phyloP scores from a whole-genome alignment of 805 yeast species.

The Schizosaccharomyces osmophilus region DNA sequence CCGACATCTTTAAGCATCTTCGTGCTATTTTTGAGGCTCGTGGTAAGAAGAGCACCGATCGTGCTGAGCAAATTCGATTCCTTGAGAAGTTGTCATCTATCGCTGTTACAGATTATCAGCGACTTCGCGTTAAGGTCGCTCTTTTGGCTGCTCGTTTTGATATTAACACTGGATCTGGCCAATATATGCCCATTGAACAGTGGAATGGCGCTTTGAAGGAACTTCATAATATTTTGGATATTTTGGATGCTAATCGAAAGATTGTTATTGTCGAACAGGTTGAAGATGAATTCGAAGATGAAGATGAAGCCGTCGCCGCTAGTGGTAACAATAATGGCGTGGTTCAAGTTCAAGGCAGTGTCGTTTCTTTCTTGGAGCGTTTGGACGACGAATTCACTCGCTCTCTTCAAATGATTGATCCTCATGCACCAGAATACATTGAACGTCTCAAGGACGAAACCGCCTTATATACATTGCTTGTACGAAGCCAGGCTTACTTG shows the following conservation, averaged over 20 bases:
- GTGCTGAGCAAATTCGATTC: conserved; percentile 44
- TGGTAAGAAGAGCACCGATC: conserved; percentile 86
- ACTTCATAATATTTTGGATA: conserved; percentile 32
- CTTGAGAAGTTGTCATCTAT: conserved; percentile 34
- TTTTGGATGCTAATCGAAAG: conserved; percentile 38
- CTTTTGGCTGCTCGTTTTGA: conserved; percentile 78
- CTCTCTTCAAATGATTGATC: conserved; percentile 71
- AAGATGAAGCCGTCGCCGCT: conserved; percentile 21
- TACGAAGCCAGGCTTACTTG: conserved; percentile 68
- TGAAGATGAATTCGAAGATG: conserved; percentile 34
- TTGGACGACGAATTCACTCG: conserved; percentile 82
- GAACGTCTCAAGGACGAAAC: conserved; percentile 76
- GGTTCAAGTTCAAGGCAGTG: conserved; percentile 55
- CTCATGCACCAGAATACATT: conserved; percentile 83
- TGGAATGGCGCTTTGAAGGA: conserved; percentile 40
- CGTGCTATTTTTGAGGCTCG: conserved; percentile 61
- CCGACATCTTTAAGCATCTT: conserved; percentile 44
- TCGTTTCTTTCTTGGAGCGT: conserved; percentile 71
- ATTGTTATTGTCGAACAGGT: conserved; percentile 65
- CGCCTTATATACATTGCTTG: conserved; percentile 43
- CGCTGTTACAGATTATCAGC: conserved; percentile 44
- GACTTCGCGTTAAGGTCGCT: conserved; percentile 51
- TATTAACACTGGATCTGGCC: conserved; percentile 29
- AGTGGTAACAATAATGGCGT: conserved; percentile 25
- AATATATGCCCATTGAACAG: conserved; percentile 51